Evolutionary conservation across 306 rosid species (phyloP).

Genomic region (Quercus glauca): DNA sequence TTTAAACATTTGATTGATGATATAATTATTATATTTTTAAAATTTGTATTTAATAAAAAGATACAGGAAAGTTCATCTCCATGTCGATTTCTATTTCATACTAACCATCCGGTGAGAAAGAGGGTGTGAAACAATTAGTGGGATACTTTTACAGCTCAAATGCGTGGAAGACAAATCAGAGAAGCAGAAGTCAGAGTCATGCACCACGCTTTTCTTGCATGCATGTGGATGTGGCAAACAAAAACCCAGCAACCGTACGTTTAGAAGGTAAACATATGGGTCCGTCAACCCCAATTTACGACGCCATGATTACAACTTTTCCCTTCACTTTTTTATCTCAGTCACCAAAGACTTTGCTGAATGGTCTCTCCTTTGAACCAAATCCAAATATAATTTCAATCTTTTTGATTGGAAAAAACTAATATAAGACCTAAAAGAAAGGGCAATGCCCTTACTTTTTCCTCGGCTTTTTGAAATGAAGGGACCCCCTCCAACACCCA

Average conservation of each 20-base stretch:
- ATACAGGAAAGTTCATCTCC: too few species aligned
- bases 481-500: constrained; percentile 27
- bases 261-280: constrained; percentile 4
- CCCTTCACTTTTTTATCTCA: constrained; percentile 38
- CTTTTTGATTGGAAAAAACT: constrained; percentile 12
- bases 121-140: not conserved
- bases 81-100: not conserved
- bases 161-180: not conserved
- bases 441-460: constrained; percentile 7
- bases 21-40: too few species aligned
- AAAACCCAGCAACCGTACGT: constrained; percentile 8
- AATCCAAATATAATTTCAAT: constrained; percentile 29
- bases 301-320: constrained; percentile 53
- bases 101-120: not conserved
- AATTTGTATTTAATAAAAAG: too few species aligned
- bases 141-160: not conserved
- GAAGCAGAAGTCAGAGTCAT: not conserved
- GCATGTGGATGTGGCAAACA: constrained; percentile 1
- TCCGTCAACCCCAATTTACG: constrained; percentile 21
- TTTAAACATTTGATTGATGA: too few species aligned
- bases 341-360: constrained; percentile 37
- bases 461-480: constrained; percentile 23
- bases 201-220: not conserved
- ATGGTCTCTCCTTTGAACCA: constrained; percentile 32
- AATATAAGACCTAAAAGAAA: constrained; percentile 27